Conservation (phyloP, 176 grass and related monocot genomes). For the Phoenix dactylifera region DNA sequence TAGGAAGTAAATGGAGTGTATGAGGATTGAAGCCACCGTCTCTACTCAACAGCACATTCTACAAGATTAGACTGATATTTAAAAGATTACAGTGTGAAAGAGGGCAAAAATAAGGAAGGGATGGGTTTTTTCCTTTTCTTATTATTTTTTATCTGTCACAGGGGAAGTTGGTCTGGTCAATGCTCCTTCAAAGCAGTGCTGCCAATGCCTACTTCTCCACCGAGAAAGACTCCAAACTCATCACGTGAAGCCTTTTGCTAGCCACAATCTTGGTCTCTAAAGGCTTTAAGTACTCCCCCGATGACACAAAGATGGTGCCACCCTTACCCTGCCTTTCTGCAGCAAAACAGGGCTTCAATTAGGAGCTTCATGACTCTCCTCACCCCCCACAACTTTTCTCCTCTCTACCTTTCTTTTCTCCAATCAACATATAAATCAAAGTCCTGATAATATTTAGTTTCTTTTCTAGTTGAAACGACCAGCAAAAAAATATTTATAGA, state of each 20-base stretch:
- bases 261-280: constrained; percentile 23
- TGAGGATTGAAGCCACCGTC: not conserved
- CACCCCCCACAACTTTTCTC: not conserved
- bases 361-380: not conserved
- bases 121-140: too few species aligned
- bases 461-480: too few species aligned
- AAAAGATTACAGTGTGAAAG: too few species aligned
- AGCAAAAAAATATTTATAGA: too few species aligned
- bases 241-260: constrained; percentile 26
- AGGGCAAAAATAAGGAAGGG: too few species aligned
- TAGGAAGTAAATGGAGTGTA: not conserved
- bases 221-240: constrained; percentile 28
- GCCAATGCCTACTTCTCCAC: constrained; percentile 30
- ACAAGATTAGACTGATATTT: too few species aligned
- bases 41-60: too few species aligned
- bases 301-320: constrained; percentile 20
- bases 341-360: constrained; percentile 12
- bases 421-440: too few species aligned
- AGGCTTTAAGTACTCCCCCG: constrained; percentile 18
- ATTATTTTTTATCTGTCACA: too few species aligned
- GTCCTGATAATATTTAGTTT: too few species aligned
- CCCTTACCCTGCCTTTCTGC: constrained; percentile 25
- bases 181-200: constrained; percentile 18
- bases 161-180: constrained; percentile 6
- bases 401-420: not conserved